Evolutionary conservation across 2,329 filamentous ascomycete genomes (phyloP), one percentile per base, ranked within the genome.

Genomic region (Pseudomassariella vexata): DNA sequence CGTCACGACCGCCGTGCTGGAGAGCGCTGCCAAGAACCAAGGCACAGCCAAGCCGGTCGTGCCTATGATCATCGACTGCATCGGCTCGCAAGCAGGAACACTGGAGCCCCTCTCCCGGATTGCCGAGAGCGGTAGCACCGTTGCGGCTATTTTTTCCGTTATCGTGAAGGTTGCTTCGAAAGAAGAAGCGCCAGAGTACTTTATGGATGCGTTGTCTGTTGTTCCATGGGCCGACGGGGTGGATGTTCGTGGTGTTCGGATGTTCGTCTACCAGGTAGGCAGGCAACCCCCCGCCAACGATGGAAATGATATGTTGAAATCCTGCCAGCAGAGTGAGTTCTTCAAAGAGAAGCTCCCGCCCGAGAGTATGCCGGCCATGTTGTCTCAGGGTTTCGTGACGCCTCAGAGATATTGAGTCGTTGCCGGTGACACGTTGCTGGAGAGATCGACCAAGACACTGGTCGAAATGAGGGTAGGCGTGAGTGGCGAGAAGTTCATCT

Each of bases 91-190:
- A 21, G 45, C 57, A 3, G 66, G 66, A 1, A 68, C 65, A 5
- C 41, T 78, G 5, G 44, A 45, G 19, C 72, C 67, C 3, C 53
- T 81, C 20, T 59, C 63, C 5, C 62, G 62, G 40, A 56, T 82
- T 16, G 73, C 70, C 0, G 53, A 62, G 36, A 48, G 32, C 2
- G 71, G 71, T 0, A 54, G 62, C 4, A 71, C 54, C 16, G 71
- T 81, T 0, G 77, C 75, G 0, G 53, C 79, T 11, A 64, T 82
- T 54, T 51, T 82, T 5, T 77, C 77, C 0, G 66, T 80, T 11
- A 73, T 81, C 35, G 41, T 76, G 26, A 62, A 54, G 25, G 68
- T 78, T 38, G 65, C 74, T 0, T 65, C 57, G 0, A 58, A 64
- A 5, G 57, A 56, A 1, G 53, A 63, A 12, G 56, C 52, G 36